These are phyloP conservation scores for Eimeria tenella DNA, from an alignment of 169 alveolate genomes.

Conservation along the genomic window DNA sequence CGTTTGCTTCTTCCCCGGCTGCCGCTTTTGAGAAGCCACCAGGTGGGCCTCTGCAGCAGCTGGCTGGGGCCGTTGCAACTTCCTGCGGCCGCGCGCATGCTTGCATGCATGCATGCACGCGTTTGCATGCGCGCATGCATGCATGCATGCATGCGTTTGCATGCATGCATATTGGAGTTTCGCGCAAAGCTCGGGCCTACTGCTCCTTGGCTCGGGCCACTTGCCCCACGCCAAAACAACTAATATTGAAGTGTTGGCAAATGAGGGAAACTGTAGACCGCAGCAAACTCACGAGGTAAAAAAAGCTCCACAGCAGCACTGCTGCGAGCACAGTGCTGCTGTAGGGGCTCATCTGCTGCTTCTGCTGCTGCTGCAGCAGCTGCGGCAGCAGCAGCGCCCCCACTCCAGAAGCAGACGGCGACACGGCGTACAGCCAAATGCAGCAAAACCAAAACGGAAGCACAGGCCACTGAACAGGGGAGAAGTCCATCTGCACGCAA, in stretches of 20 bases:
- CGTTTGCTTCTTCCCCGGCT: too few species aligned
- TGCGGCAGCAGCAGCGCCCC: not conserved
- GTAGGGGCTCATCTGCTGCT: conserved; percentile 54
- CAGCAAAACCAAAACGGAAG: conserved; percentile 47
- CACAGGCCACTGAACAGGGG: conserved; percentile 63
- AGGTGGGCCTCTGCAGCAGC: too few species aligned
- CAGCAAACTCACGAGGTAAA: conserved; percentile 36
- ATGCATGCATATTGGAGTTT: not conserved
- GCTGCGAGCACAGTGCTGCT: conserved; percentile 7
- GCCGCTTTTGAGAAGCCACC: too few species aligned
- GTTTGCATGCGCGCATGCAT: not conserved
- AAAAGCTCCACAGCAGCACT: conserved; percentile 36
- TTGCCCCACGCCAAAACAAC: conserved; percentile 34
- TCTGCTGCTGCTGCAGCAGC: conserved; percentile 30
- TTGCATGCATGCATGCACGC: not conserved
- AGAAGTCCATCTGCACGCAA: conserved; percentile 48
- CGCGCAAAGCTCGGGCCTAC: not conserved
- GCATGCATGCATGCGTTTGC: conserved; percentile 16
- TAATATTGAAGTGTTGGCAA: conserved; percentile 38
- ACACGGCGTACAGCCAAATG: conserved; percentile 28
- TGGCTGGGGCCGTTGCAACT: too few species aligned
- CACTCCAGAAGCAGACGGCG: conserved; percentile 26
- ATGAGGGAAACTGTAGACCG: conserved; percentile 30
- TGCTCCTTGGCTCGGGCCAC: not conserved
- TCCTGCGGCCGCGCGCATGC: too few species aligned